Conservation (phyloP, 371 early-diverging fungal species). For the Mucor sp. region DNA sequence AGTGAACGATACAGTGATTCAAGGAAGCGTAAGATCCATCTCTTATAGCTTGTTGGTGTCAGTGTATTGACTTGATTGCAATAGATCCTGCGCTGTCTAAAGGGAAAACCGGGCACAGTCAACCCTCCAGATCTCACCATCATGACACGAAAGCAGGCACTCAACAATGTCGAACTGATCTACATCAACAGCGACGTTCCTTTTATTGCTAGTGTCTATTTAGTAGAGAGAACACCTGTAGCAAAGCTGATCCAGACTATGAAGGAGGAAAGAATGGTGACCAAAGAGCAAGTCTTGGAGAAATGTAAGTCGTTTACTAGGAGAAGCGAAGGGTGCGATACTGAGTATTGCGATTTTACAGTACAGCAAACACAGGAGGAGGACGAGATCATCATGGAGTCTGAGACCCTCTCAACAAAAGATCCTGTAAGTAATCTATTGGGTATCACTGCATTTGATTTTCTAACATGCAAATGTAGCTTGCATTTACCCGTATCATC, state of each 20-base stretch:
- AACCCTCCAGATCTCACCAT: slow-evolving; percentile 61
- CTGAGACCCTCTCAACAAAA: slow-evolving; percentile 57
- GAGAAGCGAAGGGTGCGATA: background rate
- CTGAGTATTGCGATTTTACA: slow-evolving; percentile 1
- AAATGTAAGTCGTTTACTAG: slow-evolving; percentile 38
- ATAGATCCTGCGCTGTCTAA: slow-evolving; percentile 59
- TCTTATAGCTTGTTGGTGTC: background rate
- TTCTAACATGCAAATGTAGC: slow-evolving; percentile 27
- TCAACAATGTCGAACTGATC: slow-evolving; percentile 56
- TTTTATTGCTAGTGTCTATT: slow-evolving; percentile 46
- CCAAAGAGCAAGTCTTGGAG: slow-evolving; percentile 50
- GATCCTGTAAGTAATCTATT: slow-evolving; percentile 51
- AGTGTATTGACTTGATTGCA: background rate
- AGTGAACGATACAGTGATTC: slow-evolving; percentile 48
- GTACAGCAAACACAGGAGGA: slow-evolving; percentile 45
- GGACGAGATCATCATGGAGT: slow-evolving; percentile 53
- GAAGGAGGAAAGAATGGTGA: slow-evolving; percentile 33
- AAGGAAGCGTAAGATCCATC: slow-evolving; percentile 42
- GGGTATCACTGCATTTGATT: background rate
- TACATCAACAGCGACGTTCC: slow-evolving; percentile 58
- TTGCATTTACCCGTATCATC: slow-evolving; percentile 64
- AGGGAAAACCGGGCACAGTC: slow-evolving; percentile 65
- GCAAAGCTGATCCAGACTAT: slow-evolving; percentile 45
- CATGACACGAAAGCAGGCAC: slow-evolving; percentile 30
- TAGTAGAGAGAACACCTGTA: slow-evolving; percentile 51